phyloP scores from a whole-genome alignment of 2,329 filamentous ascomycete species.

The Cladosporium oxysporum region DNA sequence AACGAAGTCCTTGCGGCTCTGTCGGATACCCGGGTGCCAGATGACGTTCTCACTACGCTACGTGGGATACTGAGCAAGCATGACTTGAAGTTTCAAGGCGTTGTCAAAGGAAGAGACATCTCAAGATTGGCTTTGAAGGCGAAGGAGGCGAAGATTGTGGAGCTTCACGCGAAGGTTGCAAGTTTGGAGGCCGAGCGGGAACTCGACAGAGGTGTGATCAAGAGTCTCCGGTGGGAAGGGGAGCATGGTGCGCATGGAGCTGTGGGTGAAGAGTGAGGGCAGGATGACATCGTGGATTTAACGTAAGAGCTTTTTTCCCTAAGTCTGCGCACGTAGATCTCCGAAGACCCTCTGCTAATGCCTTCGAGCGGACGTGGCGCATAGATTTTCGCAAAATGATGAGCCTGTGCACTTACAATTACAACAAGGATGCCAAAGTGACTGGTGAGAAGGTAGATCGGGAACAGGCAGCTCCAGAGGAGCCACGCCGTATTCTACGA shows the following conservation, averaged over 20 bases:
- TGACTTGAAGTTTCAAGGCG: slow-evolving; percentile 60
- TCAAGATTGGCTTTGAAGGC: slow-evolving; percentile 62
- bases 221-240: slow-evolving; percentile 39
- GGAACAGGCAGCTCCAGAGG: too few relatives aligned
- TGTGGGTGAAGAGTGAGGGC: neutral
- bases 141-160: slow-evolving; percentile 64
- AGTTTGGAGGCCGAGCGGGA: slow-evolving; percentile 58
- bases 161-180: slow-evolving; percentile 67
- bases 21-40: slow-evolving; percentile 23
- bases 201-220: slow-evolving; percentile 54
- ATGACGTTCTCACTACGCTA: slow-evolving; percentile 40
- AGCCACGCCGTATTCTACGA: too few relatives aligned
- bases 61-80: slow-evolving; percentile 55
- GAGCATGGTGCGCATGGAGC: slow-evolving; percentile 15
- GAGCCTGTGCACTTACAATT: too few relatives aligned
- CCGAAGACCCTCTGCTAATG: neutral
- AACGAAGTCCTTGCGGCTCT: slow-evolving; percentile 30
- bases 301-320: neutral
- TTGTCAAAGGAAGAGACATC: slow-evolving; percentile 66
- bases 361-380: neutral
- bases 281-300: neutral
- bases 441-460: too few relatives aligned
- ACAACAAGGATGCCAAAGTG: too few relatives aligned
- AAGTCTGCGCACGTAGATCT: neutral
- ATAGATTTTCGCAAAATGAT: too few relatives aligned